Conservation (phyloP, 768 basidiomycete species). For the Dendrothele bispora region DNA sequence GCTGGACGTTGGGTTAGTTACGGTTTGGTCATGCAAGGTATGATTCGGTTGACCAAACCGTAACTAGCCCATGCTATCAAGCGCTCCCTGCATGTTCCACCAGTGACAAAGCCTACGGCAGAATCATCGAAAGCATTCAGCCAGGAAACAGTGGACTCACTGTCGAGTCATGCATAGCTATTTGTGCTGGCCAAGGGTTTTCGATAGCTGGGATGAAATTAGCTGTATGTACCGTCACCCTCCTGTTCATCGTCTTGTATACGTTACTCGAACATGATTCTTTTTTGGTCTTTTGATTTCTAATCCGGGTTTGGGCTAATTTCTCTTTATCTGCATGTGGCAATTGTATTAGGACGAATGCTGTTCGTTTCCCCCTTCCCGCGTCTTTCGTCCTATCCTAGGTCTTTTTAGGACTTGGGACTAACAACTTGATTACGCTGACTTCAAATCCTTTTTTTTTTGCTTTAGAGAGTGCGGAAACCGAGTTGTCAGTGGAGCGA, state of each 20-base stretch:
- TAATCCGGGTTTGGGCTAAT: no score
- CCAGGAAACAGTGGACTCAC: conserved; percentile 43
- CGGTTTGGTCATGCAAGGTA: no score
- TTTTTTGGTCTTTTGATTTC: no score
- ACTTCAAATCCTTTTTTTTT: no score
- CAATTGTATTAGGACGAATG: conserved; percentile 37
- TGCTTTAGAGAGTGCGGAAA: conserved; percentile 76
- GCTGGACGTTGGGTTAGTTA: conserved; percentile 69
- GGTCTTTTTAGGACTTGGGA: no score
- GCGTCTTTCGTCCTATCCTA: no score
- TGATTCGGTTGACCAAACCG: not conserved
- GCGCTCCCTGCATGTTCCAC: conserved; percentile 11
- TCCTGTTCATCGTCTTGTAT: conserved; percentile 4
- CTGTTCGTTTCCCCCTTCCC: conserved; percentile 37
- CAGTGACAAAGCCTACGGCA: conserved; percentile 65
- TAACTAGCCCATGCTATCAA: conserved; percentile 2
- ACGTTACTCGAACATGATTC: conserved; percentile 3
- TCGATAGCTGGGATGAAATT: conserved; percentile 74
- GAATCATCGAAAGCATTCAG: conserved; percentile 47
- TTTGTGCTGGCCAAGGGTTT: conserved; percentile 56
- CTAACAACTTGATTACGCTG: not conserved
- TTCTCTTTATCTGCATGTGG: no score
- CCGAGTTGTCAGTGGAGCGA: conserved; percentile 60
- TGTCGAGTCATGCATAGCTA: conserved; percentile 59
- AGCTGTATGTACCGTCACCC: conserved; percentile 44